These are phyloP conservation scores for Polyporus tsugae DNA, from an alignment of 1,284 basidiomycete species.

Conservation along the genomic window DNA sequence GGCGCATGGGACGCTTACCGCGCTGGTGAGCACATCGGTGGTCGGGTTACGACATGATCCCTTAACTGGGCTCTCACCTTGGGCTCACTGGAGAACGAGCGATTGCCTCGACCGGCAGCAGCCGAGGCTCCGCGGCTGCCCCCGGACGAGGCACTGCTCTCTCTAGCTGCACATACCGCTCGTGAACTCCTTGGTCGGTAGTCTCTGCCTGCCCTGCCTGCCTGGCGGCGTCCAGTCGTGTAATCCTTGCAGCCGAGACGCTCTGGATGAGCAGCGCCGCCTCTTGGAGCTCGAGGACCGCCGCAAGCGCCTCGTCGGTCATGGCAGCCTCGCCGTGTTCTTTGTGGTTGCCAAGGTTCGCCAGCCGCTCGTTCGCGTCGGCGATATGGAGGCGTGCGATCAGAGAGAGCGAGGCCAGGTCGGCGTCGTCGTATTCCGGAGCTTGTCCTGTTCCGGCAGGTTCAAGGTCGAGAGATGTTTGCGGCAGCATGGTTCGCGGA, in stretches of 20 bases:
- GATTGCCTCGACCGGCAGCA: not conserved
- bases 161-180: not conserved
- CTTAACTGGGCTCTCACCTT: not conserved
- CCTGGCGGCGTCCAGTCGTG: not conserved
- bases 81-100: not conserved
- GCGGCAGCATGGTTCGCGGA: not conserved
- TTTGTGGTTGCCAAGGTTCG: not conserved
- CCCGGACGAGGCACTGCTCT: not conserved
- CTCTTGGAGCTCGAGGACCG: not conserved
- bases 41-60: not conserved
- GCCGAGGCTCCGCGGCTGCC: not conserved
- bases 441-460: not conserved
- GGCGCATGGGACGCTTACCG: constrained; percentile 32
- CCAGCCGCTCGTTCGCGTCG: constrained; percentile 4
- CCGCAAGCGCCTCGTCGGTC: not conserved
- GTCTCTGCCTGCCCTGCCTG: not conserved
- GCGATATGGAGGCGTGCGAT: not conserved
- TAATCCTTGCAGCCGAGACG: not conserved
- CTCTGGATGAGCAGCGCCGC: not conserved
- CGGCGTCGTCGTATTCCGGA: not conserved
- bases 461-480: not conserved
- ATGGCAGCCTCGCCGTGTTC: not conserved
- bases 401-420: not conserved
- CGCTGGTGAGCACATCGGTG: not conserved
- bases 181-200: not conserved